phyloP scores from a whole-genome alignment of 1,284 basidiomycete species.

The Fomitopsis pinicola region DNA sequence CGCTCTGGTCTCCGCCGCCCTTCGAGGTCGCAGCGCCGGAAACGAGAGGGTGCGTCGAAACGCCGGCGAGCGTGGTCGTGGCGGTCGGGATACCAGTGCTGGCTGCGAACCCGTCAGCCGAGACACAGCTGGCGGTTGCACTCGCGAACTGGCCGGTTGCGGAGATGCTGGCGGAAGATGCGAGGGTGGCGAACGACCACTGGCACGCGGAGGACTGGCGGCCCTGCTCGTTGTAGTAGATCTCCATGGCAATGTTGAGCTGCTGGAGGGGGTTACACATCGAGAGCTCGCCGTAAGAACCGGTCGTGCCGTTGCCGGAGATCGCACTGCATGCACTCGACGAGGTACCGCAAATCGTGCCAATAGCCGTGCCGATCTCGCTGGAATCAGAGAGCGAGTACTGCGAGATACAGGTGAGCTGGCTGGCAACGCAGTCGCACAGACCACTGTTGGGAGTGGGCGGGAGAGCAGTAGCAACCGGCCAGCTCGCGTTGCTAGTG shows the following conservation, averaged over 20 bases:
- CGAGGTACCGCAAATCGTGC: slow-evolving; percentile 3
- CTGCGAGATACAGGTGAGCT: slow-evolving; percentile 5
- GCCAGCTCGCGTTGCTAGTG: slow-evolving; percentile 3
- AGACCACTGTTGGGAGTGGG: slow-evolving; percentile 6
- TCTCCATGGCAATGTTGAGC: slow-evolving; percentile 9
- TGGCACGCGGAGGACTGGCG: slow-evolving; percentile 5
- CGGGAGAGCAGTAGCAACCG: slow-evolving; percentile 2
- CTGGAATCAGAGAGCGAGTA: background rate
- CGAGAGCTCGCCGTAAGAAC: slow-evolving; percentile 5
- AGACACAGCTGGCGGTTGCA: slow-evolving; percentile 4
- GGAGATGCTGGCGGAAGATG: background rate
- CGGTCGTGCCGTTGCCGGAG: slow-evolving; percentile 6
- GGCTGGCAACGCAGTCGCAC: slow-evolving; percentile 3
- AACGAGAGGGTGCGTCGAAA: slow-evolving; percentile 1
- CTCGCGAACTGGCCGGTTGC: slow-evolving; percentile 1
- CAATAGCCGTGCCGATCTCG: slow-evolving; percentile 6
- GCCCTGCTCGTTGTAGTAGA: slow-evolving; percentile 7
- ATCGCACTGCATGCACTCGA: background rate
- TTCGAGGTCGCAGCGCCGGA: background rate
- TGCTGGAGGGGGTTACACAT: slow-evolving; percentile 6
- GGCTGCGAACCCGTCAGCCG: background rate
- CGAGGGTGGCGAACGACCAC: slow-evolving; percentile 5
- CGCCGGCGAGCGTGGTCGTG: slow-evolving; percentile 1
- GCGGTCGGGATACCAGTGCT: slow-evolving; percentile 5
- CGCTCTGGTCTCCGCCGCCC: background rate